phyloP scores from a whole-genome alignment of 1,139 yeast species.

The Candida glucosophila region DNA sequence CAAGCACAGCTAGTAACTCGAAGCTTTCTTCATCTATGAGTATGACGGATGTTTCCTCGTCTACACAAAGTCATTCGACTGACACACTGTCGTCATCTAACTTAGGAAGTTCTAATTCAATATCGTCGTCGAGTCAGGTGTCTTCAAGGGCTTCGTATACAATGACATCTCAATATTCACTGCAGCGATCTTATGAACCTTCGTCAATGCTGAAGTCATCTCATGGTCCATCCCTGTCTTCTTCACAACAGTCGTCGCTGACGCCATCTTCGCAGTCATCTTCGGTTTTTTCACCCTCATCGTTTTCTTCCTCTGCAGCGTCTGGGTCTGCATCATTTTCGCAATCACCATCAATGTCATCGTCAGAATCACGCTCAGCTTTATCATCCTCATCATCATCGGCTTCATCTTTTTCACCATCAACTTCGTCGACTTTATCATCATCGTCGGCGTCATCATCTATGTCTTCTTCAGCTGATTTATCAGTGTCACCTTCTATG shows the following conservation, averaged over 20 bases:
- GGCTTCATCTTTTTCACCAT: slow-evolving; percentile 3
- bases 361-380: slow-evolving; percentile 4
- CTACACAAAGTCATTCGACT: too few relatives aligned
- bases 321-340: slow-evolving; percentile 3
- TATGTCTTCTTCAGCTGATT: slow-evolving; percentile 4
- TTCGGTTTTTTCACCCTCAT: slow-evolving; percentile 1
- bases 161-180: too few relatives aligned
- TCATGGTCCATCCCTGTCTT: not conserved
- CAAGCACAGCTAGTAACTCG: too few relatives aligned
- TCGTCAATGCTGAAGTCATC: slow-evolving; percentile 1
- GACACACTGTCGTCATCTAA: too few relatives aligned
- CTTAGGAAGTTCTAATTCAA: too few relatives aligned
- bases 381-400: slow-evolving; percentile 3
- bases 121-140: too few relatives aligned
- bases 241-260: not conserved
- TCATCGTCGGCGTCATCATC: slow-evolving; percentile 5
- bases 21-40: too few relatives aligned
- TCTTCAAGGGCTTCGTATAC: too few relatives aligned
- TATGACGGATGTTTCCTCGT: too few relatives aligned
- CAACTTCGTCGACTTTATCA: slow-evolving; percentile 2
- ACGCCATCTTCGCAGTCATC: not conserved
- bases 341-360: slow-evolving; percentile 3
- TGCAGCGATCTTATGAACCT: too few relatives aligned
- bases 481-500: slow-evolving; percentile 2
- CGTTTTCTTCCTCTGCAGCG: not conserved